Percentiles rank a stretch among this genome's conserved stretches.
phyloP scores from a whole-genome alignment of 1,139 yeast species.

The Cylindricascospora bacillispora region DNA sequence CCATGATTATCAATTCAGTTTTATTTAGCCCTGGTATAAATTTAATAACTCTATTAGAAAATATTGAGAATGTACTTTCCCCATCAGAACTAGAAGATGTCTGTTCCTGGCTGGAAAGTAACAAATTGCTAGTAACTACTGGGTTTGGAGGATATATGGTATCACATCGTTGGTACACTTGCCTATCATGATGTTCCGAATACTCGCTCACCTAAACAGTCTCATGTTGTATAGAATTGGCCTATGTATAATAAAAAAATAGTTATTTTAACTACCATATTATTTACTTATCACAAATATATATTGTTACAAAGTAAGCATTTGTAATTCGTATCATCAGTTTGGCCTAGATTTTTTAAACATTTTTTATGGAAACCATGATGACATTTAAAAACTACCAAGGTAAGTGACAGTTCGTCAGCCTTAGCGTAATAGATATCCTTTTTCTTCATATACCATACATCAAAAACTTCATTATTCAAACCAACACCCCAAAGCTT shows the following conservation, averaged over 20 bases:
- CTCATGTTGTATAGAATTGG: too few relatives aligned
- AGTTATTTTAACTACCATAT: too few relatives aligned
- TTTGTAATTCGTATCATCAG: conserved; percentile 5
- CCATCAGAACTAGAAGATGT: conserved; percentile 37
- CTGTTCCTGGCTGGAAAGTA: conserved; percentile 44
- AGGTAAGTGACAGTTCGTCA: background rate
- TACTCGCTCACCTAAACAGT: too few relatives aligned
- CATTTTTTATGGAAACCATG: conserved; percentile 66
- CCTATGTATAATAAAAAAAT: too few relatives aligned
- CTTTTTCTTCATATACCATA: conserved; percentile 32
- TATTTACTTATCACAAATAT: too few relatives aligned
- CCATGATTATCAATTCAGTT: conserved; percentile 38
- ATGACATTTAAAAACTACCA: conserved; percentile 40
- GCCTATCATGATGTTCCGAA: too few relatives aligned
- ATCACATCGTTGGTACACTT: conserved; percentile 40
- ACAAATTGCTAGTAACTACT: conserved; percentile 31
- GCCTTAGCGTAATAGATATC: conserved; percentile 3
- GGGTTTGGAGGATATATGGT: conserved; percentile 39
- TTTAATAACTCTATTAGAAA: conserved; percentile 25
- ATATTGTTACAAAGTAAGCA: conserved; percentile 21
- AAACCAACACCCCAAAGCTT: conserved; percentile 50
- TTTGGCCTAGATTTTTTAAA: conserved; percentile 35
- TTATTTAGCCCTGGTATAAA: conserved; percentile 59
- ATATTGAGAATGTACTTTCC: conserved; percentile 34
- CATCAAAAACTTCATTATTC: conserved; percentile 29